Percentiles rank a stretch among this genome's conserved stretches.
Evolutionary conservation across 2,329 filamentous ascomycete species (phyloP).

Genomic region (Neodidymelliopsis sp.): DNA sequence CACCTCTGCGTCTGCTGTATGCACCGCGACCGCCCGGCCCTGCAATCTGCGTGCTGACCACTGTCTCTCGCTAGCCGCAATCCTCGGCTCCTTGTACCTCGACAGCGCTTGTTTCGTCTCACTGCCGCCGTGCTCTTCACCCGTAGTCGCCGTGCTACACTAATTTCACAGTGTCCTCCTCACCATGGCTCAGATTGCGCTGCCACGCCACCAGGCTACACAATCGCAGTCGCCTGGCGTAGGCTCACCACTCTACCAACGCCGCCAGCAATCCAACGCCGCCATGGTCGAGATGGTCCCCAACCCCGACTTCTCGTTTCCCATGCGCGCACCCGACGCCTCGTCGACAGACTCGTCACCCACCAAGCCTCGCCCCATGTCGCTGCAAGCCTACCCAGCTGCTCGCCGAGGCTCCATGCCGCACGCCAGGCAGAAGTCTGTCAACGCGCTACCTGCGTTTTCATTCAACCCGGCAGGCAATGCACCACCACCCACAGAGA

Average conservation of each 20-base stretch:
- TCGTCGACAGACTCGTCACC: slow-evolving; percentile 39
- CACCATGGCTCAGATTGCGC: slow-evolving; percentile 48
- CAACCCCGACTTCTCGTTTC: slow-evolving; percentile 60
- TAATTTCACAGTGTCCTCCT: slow-evolving; percentile 32
- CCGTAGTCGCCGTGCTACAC: slow-evolving; percentile 30
- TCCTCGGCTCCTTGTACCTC: slow-evolving; percentile 44
- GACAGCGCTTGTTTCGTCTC: slow-evolving; percentile 51
- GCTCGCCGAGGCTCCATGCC: slow-evolving; percentile 45
- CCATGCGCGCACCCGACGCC: slow-evolving; percentile 47
- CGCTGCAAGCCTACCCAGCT: slow-evolving; percentile 45
- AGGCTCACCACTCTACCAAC: slow-evolving; percentile 49
- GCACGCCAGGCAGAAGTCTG: slow-evolving; percentile 51
- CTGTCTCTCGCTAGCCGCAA: slow-evolving; percentile 36
- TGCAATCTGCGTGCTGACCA: slow-evolving; percentile 43
- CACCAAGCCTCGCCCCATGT: slow-evolving; percentile 48
- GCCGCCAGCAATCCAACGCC: slow-evolving; percentile 41
- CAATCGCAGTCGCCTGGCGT: slow-evolving; percentile 45
- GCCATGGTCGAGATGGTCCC: slow-evolving; percentile 54
- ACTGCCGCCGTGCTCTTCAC: slow-evolving; percentile 39
- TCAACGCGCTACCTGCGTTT: slow-evolving; percentile 56
- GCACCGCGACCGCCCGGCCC: slow-evolving; percentile 23
- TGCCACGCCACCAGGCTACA: slow-evolving; percentile 52
- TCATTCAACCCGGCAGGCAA: slow-evolving; percentile 57
- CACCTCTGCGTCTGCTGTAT: slow-evolving; percentile 33
- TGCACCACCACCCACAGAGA: slow-evolving; percentile 36